Percentiles rank a stretch among this genome's conserved stretches.
These are phyloP conservation scores for Tylopilus sp. DNA, from an alignment of 768 basidiomycete genomes.

Conservation along the genomic window DNA sequence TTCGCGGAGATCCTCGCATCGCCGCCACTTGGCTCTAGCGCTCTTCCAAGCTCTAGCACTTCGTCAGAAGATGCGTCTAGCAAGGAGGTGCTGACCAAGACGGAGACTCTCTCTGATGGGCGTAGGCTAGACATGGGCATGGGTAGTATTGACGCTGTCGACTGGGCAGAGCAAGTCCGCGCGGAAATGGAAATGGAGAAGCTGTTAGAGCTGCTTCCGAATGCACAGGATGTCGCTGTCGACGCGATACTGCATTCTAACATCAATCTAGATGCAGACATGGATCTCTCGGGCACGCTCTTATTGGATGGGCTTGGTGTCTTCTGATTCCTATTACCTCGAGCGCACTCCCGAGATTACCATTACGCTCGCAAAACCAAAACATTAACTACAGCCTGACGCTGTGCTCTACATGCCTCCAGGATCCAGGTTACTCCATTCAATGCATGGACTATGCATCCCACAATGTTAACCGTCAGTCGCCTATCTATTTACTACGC, in stretches of 20 bases:
- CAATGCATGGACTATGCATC: constrained; percentile 19
- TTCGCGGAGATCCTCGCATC: constrained; percentile 35
- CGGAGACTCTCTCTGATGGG: constrained; percentile 11
- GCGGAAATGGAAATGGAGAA: constrained; percentile 60
- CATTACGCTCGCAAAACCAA: constrained; percentile 13
- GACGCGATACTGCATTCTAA: constrained; percentile 21
- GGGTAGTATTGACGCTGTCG: constrained; percentile 17
- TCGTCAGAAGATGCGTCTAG: constrained; percentile 29
- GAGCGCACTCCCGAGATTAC: constrained; percentile 1
- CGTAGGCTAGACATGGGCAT: constrained; percentile 17
- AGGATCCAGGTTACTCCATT: constrained; percentile 13
- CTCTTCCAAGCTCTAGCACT: constrained; percentile 31
- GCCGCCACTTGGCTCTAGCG: constrained; percentile 30
- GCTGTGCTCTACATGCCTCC: constrained; percentile 6
- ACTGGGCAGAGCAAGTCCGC: constrained; percentile 27
- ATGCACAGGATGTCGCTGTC: constrained; percentile 26
- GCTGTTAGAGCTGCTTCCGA: constrained; percentile 52
- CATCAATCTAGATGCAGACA: constrained; percentile 22
- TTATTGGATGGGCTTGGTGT: constrained; percentile 29
- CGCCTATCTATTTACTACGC: constrained; percentile 26
- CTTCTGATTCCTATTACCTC: constrained; percentile 15
- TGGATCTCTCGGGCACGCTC: constrained; percentile 28
- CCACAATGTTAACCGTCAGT: constrained; percentile 11
- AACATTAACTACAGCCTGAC: constrained; percentile 9
- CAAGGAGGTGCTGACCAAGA: constrained; percentile 25